Percentiles rank a stretch among this genome's conserved stretches.
Conservation (phyloP, 78 protist species). For the Isochrysis galbana region DNA sequence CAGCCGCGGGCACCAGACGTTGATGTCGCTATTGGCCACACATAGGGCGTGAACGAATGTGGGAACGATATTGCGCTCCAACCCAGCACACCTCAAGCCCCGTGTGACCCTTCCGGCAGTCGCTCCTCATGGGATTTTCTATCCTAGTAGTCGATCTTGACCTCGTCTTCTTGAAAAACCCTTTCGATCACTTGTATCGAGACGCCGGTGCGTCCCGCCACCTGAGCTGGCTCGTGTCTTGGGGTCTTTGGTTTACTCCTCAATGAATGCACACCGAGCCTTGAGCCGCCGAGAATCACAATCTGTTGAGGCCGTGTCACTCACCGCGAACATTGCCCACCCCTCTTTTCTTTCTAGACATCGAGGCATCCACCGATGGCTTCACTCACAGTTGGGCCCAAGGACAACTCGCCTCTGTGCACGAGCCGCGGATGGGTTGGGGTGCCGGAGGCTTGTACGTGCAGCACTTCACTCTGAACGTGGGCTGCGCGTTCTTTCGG, state of each 20-base stretch:
- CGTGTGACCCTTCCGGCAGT: no score
- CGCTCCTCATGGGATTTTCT: not conserved
- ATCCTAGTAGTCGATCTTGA: not conserved
- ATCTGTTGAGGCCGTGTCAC: not conserved
- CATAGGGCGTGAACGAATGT: no score
- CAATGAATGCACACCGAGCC: no score
- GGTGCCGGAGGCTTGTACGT: slow-evolving; percentile 25
- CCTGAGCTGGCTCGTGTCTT: no score
- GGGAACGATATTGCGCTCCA: no score
- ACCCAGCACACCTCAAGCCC: not conserved
- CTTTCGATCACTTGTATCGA: not conserved
- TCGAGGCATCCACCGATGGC: slow-evolving; percentile 8
- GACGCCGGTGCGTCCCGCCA: slow-evolving; percentile 3
- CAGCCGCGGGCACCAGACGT: no score
- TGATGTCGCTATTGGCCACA: no score
- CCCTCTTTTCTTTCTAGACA: not conserved
- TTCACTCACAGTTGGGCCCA: not conserved
- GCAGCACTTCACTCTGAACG: slow-evolving; percentile 20
- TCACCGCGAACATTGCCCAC: not conserved
- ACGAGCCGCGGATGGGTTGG: not conserved
- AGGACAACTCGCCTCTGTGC: not conserved
- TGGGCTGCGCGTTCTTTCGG: slow-evolving; percentile 7
- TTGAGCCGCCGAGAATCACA: no score
- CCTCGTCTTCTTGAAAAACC: slow-evolving; percentile 1
- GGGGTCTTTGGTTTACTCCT: no score